Conservation (phyloP, 176 grass and related monocot genomes). For the Oryza meridionalis region DNA sequence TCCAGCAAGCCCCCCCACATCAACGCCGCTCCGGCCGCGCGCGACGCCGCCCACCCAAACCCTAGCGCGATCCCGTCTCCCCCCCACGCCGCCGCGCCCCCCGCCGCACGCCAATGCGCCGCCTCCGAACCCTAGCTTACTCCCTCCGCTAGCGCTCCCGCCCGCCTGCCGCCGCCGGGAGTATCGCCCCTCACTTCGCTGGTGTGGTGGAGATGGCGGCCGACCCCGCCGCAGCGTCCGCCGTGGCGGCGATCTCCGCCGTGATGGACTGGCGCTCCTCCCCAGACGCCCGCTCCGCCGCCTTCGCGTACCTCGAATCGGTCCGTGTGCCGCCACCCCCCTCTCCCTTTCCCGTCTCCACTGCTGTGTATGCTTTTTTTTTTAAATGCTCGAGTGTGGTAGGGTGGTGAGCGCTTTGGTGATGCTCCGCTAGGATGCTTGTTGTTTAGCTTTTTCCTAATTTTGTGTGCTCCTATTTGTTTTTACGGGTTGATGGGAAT, state of each 20-base stretch:
- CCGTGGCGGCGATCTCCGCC: slow-evolving; percentile 77
- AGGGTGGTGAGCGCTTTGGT: neutral
- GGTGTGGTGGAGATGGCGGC: slow-evolving; percentile 57
- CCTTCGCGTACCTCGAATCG: slow-evolving; percentile 88
- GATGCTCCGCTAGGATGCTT: neutral
- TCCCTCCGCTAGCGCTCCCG: neutral
- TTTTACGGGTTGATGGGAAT: neutral
- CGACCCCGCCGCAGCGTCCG: slow-evolving; percentile 44
- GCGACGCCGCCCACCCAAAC: slow-evolving; percentile 30
- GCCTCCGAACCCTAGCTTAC: slow-evolving; percentile 14
- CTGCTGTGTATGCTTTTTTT: neutral
- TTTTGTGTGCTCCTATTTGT: neutral
- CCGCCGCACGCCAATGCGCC: slow-evolving; percentile 35
- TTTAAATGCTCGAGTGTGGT: neutral
- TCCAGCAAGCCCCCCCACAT: slow-evolving; percentile 30
- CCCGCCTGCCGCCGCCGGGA: neutral
- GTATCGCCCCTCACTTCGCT: no score
- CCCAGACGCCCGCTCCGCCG: slow-evolving; percentile 69
- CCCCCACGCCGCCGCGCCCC: neutral
- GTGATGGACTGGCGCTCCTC: slow-evolving; percentile 87
- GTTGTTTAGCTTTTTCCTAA: neutral
- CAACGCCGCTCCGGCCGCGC: slow-evolving; percentile 6
- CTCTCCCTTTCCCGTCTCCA: no score
- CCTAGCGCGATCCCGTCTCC: slow-evolving; percentile 34
- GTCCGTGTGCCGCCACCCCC: slow-evolving; percentile 48